Conservation (phyloP, 352 stramenopile species). For the Phytophthora syringae region DNA sequence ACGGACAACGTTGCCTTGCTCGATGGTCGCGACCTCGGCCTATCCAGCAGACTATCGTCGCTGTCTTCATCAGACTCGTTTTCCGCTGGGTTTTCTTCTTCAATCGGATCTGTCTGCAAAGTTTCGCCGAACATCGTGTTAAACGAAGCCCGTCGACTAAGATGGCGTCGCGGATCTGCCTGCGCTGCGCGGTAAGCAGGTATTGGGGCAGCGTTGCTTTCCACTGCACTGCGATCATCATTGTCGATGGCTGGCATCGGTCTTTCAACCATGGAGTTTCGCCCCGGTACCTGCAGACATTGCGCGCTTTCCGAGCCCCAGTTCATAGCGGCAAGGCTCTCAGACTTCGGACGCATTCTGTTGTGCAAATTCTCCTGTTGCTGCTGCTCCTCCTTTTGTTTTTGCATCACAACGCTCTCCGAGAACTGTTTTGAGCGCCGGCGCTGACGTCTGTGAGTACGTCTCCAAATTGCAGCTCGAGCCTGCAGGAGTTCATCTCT, state of each 20-base stretch:
- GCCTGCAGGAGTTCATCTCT: constrained; percentile 66
- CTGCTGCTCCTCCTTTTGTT: constrained; percentile 58
- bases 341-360: constrained; percentile 57
- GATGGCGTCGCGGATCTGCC: constrained; percentile 64
- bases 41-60: constrained; percentile 32
- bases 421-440: constrained; percentile 85
- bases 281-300: constrained; percentile 14
- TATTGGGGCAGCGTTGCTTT: constrained; percentile 25
- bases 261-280: constrained; percentile 54
- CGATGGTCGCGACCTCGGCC: constrained; percentile 7
- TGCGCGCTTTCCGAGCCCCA: constrained; percentile 30
- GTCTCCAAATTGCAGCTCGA: constrained; percentile 66
- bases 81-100: constrained; percentile 65
- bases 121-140: constrained; percentile 64
- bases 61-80: constrained; percentile 61
- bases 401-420: constrained; percentile 70
- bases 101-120: constrained; percentile 53
- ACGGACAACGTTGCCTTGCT: constrained; percentile 19
- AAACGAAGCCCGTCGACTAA: constrained; percentile 70
- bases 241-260: constrained; percentile 21
- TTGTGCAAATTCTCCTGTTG: constrained; percentile 30
- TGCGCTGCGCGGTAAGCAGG: constrained; percentile 38
- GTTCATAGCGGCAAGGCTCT: constrained; percentile 40
- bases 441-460: constrained; percentile 63
- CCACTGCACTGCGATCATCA: constrained; percentile 19